Evolutionary conservation across 2,329 filamentous ascomycete species (phyloP).

Genomic region (Calonectria ilicicola): DNA sequence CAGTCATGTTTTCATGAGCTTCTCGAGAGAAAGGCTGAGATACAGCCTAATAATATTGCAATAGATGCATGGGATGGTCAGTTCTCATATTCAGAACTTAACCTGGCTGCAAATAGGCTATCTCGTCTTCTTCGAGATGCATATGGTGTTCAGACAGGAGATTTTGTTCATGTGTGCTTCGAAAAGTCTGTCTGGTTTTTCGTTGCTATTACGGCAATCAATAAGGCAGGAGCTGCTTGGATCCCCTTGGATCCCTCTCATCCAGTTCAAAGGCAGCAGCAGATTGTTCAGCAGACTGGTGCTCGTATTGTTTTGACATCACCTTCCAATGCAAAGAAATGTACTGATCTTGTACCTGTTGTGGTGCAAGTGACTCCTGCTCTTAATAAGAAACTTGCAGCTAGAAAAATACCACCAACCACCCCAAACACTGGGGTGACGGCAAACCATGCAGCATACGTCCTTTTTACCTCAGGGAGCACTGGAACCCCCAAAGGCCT

Average conservation of each 20-base stretch:
- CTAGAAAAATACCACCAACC: not conserved
- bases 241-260: not conserved
- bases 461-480: constrained; percentile 39
- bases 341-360: not conserved
- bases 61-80: constrained; percentile 42
- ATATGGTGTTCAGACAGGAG: not conserved
- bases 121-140: constrained; percentile 6
- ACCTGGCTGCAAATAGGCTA: constrained; percentile 6
- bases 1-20: constrained; percentile 33
- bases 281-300: not conserved
- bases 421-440: not conserved
- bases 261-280: not conserved
- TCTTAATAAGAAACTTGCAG: not conserved
- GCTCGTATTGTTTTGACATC: not conserved
- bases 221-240: not conserved
- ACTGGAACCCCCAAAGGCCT: constrained; percentile 30
- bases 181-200: constrained; percentile 5
- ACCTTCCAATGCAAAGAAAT: constrained; percentile 6
- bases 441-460: constrained; percentile 8
- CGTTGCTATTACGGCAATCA: not conserved
- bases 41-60: constrained; percentile 26
- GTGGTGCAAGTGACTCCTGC: not conserved
- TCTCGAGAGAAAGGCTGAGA: constrained; percentile 19
- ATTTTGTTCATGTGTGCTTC: constrained; percentile 24
- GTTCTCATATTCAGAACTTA: constrained; percentile 34